Evolutionary conservation across 257 asterid species (phyloP).

Genomic region (Nicotiana tomentosiformis): DNA sequence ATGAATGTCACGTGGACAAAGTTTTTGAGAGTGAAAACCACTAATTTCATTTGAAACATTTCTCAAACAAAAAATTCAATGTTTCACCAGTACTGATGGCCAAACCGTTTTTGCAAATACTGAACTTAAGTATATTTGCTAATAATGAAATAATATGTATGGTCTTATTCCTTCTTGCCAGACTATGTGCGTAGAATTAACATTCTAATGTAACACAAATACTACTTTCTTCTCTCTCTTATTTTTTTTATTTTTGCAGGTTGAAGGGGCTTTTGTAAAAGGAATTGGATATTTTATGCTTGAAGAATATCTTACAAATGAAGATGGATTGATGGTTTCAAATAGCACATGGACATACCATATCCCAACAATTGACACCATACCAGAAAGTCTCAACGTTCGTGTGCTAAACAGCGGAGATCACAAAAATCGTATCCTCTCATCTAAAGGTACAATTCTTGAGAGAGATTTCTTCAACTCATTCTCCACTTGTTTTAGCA

Average conservation of each 20-base stretch:
- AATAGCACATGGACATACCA: slow-evolving; percentile 76
- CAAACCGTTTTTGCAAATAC: too few relatives aligned
- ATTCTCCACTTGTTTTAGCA: background rate
- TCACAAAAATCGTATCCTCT: slow-evolving; percentile 57
- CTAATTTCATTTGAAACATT: background rate
- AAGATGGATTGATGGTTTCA: slow-evolving; percentile 44
- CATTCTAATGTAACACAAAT: background rate
- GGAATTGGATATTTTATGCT: slow-evolving; percentile 83
- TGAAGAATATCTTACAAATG: slow-evolving; percentile 58
- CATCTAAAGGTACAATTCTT: slow-evolving; percentile 57
- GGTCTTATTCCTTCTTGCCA: background rate
- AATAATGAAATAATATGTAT: background rate
- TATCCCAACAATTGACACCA: slow-evolving; percentile 74
- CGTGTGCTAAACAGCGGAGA: slow-evolving; percentile 58
- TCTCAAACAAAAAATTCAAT: background rate
- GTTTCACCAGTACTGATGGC: background rate
- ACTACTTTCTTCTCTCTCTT: too few relatives aligned
- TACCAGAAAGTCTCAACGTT: slow-evolving; percentile 54
- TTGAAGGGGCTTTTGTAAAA: slow-evolving; percentile 84
- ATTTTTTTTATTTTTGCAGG: slow-evolving; percentile 23
- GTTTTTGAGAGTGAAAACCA: background rate
- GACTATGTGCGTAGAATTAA: background rate
- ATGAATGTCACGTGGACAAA: background rate
- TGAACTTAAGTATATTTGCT: background rate
- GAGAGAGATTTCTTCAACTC: background rate